Evolutionary conservation across 1,284 basidiomycete genomes (phyloP).

Genomic region (Apiotrichum mycotoxinovorans): DNA sequence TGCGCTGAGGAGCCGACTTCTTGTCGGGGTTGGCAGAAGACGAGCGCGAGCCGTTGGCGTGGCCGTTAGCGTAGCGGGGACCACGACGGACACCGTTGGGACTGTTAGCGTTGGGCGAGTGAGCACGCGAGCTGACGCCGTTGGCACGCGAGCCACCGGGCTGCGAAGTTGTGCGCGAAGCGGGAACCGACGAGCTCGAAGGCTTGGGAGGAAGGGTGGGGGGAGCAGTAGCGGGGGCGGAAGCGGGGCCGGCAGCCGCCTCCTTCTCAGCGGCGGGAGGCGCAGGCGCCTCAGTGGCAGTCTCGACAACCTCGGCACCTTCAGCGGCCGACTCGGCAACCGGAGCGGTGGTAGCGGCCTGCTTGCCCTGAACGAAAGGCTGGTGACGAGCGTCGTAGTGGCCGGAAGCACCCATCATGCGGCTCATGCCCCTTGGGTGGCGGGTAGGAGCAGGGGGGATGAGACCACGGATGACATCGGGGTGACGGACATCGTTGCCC

Average conservation of each 20-base stretch:
- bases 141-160: slow-evolving; percentile 40
- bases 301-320: slow-evolving; percentile 10
- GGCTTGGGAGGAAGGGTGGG: slow-evolving; percentile 33
- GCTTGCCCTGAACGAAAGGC: slow-evolving; percentile 16
- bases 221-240: slow-evolving; percentile 11
- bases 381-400: slow-evolving; percentile 34
- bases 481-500: slow-evolving; percentile 48
- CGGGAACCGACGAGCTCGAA: slow-evolving; percentile 22
- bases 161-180: slow-evolving; percentile 41
- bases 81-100: slow-evolving; percentile 10
- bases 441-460: slow-evolving; percentile 40
- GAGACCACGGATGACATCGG: slow-evolving; percentile 46
- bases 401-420: slow-evolving; percentile 25
- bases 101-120: slow-evolving; percentile 39
- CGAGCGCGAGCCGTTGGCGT: slow-evolving; percentile 21
- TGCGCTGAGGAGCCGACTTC: slow-evolving; percentile 35
- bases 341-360: slow-evolving; percentile 5
- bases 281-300: background rate
- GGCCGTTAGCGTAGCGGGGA: slow-evolving; percentile 16
- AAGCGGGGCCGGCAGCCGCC: slow-evolving; percentile 9
- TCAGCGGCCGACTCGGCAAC: background rate
- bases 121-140: slow-evolving; percentile 37
- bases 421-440: slow-evolving; percentile 23
- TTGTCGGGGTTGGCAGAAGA: slow-evolving; percentile 18
- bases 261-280: background rate